Percentiles rank a stretch among this genome's conserved stretches.
Evolutionary conservation across 768 basidiomycete genomes (phyloP).

Genomic region (Naganishia kalamii): DNA sequence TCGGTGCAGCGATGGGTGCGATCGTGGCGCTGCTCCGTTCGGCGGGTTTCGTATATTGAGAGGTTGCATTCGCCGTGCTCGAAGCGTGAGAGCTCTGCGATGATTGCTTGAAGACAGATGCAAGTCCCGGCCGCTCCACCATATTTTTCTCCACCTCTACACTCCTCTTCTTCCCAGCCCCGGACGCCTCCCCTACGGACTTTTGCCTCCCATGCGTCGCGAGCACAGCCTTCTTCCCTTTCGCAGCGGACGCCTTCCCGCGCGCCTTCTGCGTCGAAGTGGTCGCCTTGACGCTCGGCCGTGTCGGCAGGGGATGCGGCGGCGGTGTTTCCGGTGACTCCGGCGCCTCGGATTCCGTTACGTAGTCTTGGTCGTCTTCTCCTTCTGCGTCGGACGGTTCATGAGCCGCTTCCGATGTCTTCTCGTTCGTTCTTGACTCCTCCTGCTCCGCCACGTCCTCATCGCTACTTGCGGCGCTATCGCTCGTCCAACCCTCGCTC

Average conservation of each 20-base stretch:
- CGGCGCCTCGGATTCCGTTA: background rate
- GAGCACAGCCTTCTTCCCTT: background rate
- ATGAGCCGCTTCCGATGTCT: too few species aligned
- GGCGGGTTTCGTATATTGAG: too few species aligned
- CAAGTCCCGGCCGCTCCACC: background rate
- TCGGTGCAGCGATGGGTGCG: background rate
- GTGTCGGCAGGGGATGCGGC: background rate
- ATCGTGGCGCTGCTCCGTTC: background rate
- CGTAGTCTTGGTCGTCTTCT: background rate
- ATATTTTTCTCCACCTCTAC: background rate
- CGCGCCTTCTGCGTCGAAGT: too few species aligned
- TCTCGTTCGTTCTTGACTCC: background rate
- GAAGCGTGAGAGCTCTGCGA: too few species aligned
- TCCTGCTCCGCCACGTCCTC: background rate
- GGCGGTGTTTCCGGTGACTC: conserved; percentile 8
- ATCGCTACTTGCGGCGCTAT: conserved; percentile 2
- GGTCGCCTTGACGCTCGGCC: background rate
- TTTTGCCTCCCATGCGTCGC: background rate
- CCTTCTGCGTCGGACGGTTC: background rate
- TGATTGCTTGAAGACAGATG: too few species aligned
- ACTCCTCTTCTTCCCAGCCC: background rate
- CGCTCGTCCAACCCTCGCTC: background rate
- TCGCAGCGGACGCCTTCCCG: background rate
- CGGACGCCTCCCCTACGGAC: background rate
- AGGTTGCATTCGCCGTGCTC: background rate